Conservation (phyloP, 352 stramenopile genomes). For the Hyaloperonospora brassicae region DNA sequence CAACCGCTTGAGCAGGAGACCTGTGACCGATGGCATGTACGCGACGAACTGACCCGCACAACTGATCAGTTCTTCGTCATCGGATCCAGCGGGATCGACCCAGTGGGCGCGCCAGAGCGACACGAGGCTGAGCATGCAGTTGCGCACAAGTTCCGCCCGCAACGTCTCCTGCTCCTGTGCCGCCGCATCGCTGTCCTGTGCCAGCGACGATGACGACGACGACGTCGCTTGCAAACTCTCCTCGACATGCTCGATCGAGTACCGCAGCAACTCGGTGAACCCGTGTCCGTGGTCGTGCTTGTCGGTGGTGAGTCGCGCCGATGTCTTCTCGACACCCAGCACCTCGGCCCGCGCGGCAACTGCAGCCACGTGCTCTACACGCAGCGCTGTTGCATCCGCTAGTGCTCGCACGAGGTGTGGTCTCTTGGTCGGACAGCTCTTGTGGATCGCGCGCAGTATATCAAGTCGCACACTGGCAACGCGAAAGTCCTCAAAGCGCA, state of each 20-base stretch:
- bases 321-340: conserved; percentile 53
- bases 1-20: conserved; percentile 43
- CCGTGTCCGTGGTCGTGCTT: conserved; percentile 70
- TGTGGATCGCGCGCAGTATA: conserved; percentile 81
- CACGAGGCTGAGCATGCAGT: conserved; percentile 59
- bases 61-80: conserved; percentile 78
- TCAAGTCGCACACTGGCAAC: conserved; percentile 71
- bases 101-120: conserved; percentile 69
- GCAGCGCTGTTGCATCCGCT: conserved; percentile 57
- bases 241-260: conserved; percentile 72
- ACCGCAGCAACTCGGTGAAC: conserved; percentile 75
- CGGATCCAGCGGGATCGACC: conserved; percentile 62
- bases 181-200: conserved; percentile 19
- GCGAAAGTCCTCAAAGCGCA: conserved; percentile 84
- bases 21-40: conserved; percentile 59
- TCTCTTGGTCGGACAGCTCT: conserved; percentile 62
- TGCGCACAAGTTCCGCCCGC: conserved; percentile 50
- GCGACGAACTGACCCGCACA: conserved; percentile 80
- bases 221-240: conserved; percentile 22
- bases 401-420: conserved; percentile 63
- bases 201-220: background rate
- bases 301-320: conserved; percentile 34
- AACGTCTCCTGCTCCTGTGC: conserved; percentile 24
- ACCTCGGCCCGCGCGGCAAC: conserved; percentile 36
- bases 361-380: conserved; percentile 58